Evolutionary conservation across 441 rosid species (phyloP).

Genomic region (Adansonia madagascariensis): DNA sequence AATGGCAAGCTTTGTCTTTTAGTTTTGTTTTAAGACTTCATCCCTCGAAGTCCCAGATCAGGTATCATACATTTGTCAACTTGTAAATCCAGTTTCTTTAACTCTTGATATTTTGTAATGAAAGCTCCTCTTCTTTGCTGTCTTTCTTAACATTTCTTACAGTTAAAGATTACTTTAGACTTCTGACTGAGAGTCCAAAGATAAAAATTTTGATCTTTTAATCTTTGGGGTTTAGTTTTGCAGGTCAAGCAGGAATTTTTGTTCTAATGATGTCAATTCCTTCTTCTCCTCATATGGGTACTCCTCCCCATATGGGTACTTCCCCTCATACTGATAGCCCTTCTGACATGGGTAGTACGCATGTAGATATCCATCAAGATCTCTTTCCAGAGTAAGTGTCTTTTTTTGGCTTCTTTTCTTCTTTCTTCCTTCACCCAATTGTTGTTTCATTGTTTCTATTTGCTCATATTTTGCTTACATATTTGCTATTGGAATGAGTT

Average conservation of each 20-base stretch:
- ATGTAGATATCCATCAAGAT: constrained; percentile 16
- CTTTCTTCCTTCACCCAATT: background rate
- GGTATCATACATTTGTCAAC: background rate
- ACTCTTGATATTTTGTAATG: background rate
- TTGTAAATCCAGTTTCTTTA: background rate
- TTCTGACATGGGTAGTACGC: background rate
- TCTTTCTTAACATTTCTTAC: background rate
- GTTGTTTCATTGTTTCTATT: background rate
- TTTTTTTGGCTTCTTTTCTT: background rate
- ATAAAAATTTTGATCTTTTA: background rate
- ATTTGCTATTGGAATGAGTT: constrained; percentile 3
- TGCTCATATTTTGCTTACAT: background rate
- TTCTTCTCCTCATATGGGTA: constrained; percentile 7
- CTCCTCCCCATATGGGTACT: constrained; percentile 18
- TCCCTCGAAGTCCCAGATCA: background rate
- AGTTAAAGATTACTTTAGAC: background rate
- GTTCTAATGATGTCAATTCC: constrained; percentile 30
- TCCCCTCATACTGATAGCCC: background rate
- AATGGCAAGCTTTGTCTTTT: too few species aligned
- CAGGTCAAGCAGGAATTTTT: constrained; percentile 15
- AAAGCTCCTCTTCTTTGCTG: background rate
- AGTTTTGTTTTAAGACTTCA: background rate
- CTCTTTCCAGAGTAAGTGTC: constrained; percentile 20
- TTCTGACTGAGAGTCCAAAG: background rate
- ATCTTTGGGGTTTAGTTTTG: background rate